Evolutionary conservation across 2,329 filamentous ascomycete genomes (phyloP).

Genomic region (Magnaporthiopsis poae): DNA sequence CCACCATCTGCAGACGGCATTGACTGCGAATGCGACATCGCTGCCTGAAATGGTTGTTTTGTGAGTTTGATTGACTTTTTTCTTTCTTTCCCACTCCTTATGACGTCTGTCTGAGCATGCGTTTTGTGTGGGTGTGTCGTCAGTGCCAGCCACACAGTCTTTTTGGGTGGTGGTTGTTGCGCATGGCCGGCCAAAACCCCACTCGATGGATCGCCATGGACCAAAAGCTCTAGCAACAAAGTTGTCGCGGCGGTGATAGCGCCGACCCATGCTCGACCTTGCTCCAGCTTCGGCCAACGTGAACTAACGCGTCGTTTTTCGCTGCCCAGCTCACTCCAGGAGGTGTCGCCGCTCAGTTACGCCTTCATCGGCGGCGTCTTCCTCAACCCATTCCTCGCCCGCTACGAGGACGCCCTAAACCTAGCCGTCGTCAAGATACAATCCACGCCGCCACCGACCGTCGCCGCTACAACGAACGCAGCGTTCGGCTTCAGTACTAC

Average conservation of each 20-base stretch:
- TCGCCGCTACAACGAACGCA: neutral
- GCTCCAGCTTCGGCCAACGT: neutral
- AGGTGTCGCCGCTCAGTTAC: slow-evolving; percentile 74
- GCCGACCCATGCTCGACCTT: too few species aligned
- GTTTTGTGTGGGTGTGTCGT: neutral
- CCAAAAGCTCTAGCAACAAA: neutral
- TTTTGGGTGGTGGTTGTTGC: neutral
- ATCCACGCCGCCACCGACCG: neutral
- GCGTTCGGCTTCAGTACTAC: neutral
- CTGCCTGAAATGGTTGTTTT: slow-evolving; percentile 48
- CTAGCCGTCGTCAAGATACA: slow-evolving; percentile 40
- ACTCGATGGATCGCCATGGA: neutral
- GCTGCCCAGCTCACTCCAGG: slow-evolving; percentile 64
- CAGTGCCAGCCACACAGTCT: neutral
- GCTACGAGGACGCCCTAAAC: slow-evolving; percentile 62
- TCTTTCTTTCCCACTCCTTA: neutral
- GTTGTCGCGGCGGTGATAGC: too few species aligned
- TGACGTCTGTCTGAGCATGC: neutral
- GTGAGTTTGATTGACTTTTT: slow-evolving; percentile 29
- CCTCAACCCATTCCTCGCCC: slow-evolving; percentile 63
- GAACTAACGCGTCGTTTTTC: neutral
- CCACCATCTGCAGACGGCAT: slow-evolving; percentile 53
- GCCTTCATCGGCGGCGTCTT: slow-evolving; percentile 79
- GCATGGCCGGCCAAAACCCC: neutral
- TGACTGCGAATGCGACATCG: slow-evolving; percentile 37